phyloP scores from a whole-genome alignment of 768 basidiomycete species.

The Phaeotremella skinneri region DNA sequence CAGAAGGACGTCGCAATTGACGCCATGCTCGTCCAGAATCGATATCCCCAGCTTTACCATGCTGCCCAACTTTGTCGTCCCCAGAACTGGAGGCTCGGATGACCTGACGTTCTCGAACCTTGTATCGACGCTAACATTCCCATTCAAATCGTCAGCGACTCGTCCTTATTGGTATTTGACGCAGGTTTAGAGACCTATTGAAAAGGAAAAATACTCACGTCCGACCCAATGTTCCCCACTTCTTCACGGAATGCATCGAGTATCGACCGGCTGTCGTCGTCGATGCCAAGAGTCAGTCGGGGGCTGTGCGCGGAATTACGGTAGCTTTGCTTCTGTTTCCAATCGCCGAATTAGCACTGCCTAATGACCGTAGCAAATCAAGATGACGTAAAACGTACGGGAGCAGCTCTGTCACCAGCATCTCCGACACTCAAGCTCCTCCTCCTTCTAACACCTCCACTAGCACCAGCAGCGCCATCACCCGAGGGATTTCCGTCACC shows the following conservation, averaged over 20 bases:
- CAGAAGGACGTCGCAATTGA: slow-evolving; percentile 80
- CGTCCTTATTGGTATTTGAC: neutral
- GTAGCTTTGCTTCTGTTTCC: slow-evolving; percentile 18
- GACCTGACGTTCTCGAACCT: slow-evolving; percentile 67
- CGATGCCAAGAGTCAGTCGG: slow-evolving; percentile 40
- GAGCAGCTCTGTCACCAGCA: slow-evolving; percentile 28
- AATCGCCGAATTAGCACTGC: neutral
- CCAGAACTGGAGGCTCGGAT: slow-evolving; percentile 70
- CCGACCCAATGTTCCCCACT: slow-evolving; percentile 35
- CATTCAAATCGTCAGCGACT: slow-evolving; percentile 3
- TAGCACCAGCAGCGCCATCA: slow-evolving; percentile 5
- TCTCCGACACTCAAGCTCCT: slow-evolving; percentile 47
- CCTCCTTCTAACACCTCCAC: slow-evolving; percentile 20
- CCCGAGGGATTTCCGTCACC: slow-evolving; percentile 13
- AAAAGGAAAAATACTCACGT: slow-evolving; percentile 27
- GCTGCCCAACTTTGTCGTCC: slow-evolving; percentile 67
- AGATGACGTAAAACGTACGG: slow-evolving; percentile 15
- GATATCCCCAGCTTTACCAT: slow-evolving; percentile 73
- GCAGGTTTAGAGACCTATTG: neutral
- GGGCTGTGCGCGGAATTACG: slow-evolving; percentile 22
- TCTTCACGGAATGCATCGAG: slow-evolving; percentile 46
- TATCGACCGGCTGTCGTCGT: slow-evolving; percentile 41
- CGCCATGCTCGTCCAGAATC: slow-evolving; percentile 81
- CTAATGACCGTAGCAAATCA: neutral
- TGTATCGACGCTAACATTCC: slow-evolving; percentile 63